These are phyloP conservation scores for Conoideocrella luteorostrata DNA, from an alignment of 2,329 filamentous ascomycete species.

Conservation along the genomic window DNA sequence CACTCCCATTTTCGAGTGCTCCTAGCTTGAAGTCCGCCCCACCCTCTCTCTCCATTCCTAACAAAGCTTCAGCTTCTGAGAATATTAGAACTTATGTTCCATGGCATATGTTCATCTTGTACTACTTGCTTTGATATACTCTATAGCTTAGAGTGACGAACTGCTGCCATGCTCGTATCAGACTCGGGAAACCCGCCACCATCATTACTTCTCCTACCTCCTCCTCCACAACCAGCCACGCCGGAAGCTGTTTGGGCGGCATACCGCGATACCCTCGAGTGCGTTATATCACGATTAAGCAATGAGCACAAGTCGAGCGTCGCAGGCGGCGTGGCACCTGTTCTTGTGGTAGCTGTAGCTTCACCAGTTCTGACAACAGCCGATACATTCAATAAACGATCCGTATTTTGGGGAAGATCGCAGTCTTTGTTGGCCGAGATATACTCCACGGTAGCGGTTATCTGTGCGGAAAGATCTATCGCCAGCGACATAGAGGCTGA, in stretches of 20 bases:
- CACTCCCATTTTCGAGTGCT: too few species aligned
- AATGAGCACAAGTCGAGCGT: constrained; percentile 19
- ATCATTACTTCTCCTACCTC: constrained; percentile 57
- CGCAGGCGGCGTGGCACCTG: constrained; percentile 25
- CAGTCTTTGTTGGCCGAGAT: constrained; percentile 70
- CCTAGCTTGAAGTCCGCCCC: too few species aligned
- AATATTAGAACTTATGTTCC: too few species aligned
- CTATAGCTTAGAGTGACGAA: too few species aligned
- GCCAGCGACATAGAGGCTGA: constrained; percentile 50
- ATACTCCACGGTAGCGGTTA: constrained; percentile 69
- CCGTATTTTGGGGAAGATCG: constrained; percentile 56
- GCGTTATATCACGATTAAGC: constrained; percentile 45
- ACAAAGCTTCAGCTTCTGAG: too few species aligned
- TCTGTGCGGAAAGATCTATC: constrained; percentile 58
- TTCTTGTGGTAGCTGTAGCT: constrained; percentile 51
- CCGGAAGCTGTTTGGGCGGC: constrained; percentile 47
- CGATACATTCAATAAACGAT: constrained; percentile 27
- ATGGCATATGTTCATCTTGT: too few species aligned
- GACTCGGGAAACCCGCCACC: constrained; percentile 5
- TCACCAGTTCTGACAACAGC: constrained; percentile 52
- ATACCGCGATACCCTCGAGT: constrained; percentile 53
- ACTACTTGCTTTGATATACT: too few species aligned
- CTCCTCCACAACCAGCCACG: constrained; percentile 51
- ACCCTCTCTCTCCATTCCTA: too few species aligned
- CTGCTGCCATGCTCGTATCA: background rate